Evolutionary conservation across 129 eudicot species (phyloP).

Genomic region (Pittosporum tobira): DNA sequence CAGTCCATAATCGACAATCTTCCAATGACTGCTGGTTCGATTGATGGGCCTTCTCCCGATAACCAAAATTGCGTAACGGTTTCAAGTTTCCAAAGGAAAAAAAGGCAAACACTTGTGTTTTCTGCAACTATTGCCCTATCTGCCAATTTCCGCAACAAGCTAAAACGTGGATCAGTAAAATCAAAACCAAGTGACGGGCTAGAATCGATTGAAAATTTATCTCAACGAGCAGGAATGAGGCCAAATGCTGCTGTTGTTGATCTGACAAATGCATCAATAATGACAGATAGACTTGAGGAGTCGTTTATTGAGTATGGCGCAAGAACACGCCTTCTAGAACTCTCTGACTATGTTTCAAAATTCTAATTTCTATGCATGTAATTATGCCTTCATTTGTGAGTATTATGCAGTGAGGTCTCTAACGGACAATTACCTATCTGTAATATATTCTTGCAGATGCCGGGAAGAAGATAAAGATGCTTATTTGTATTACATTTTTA

Average conservation of each 20-base stretch:
- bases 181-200: constrained; percentile 46
- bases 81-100: constrained; percentile 68
- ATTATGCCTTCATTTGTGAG: not conserved
- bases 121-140: constrained; percentile 96
- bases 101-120: constrained; percentile 93
- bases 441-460: constrained; percentile 57
- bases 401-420: not conserved
- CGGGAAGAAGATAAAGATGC: constrained; percentile 95
- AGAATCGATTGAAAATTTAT: constrained; percentile 72
- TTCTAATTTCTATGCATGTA: not conserved
- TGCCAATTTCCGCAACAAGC: constrained; percentile 81
- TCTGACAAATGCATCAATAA: constrained; percentile 70
- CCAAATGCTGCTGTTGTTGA: constrained; percentile 77
- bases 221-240: constrained; percentile 95
- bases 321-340: no score
- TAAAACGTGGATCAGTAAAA: constrained; percentile 76
- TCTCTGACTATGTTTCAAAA: not conserved
- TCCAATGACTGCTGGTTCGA: constrained; percentile 44
- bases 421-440: not conserved
- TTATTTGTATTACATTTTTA: constrained; percentile 70
- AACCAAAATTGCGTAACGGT: constrained; percentile 59
- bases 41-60: constrained; percentile 42
- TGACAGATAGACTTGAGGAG: constrained; percentile 82
- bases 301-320: constrained; percentile 91
- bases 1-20: constrained; percentile 96